Percentiles rank a stretch among this genome's conserved stretches.
Evolutionary conservation across 208 protist genomes (phyloP).

Genomic region (Naegleria lovaniensis): DNA sequence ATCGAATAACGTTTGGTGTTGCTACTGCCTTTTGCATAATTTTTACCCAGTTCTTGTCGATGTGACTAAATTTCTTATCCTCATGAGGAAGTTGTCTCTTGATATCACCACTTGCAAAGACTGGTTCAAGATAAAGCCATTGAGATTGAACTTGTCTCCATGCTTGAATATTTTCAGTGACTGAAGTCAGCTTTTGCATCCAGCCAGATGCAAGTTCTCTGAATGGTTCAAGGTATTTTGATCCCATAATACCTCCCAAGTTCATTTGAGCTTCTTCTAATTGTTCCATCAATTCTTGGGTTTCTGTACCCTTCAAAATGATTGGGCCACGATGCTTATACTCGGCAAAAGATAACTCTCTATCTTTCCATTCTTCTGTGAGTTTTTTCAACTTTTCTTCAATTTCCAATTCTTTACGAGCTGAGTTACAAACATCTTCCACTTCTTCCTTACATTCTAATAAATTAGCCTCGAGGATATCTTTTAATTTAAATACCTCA

Average conservation of each 20-base stretch:
- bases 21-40: conserved; percentile 93
- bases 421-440: conserved; percentile 84
- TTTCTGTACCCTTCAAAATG: conserved; percentile 82
- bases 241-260: conserved; percentile 84
- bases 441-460: conserved; percentile 79
- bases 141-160: conserved; percentile 86
- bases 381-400: conserved; percentile 81
- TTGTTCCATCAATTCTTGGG: conserved; percentile 67
- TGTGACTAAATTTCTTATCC: conserved; percentile 87
- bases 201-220: conserved; percentile 75
- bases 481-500: conserved; percentile 84
- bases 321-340: conserved; percentile 86
- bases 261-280: conserved; percentile 89
- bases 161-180: conserved; percentile 78
- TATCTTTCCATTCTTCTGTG: conserved; percentile 81
- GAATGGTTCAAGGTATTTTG: conserved; percentile 83
- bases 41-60: conserved; percentile 92
- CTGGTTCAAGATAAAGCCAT: conserved; percentile 93
- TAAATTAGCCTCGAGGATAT: conserved; percentile 79
- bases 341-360: conserved; percentile 80
- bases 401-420: conserved; percentile 89
- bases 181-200: conserved; percentile 77
- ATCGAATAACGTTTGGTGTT: conserved; percentile 82
- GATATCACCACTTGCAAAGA: conserved; percentile 92
- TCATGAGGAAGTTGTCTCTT: conserved; percentile 92